These are phyloP conservation scores for Nannochloropsis oceanica DNA, from an alignment of 108 stramenopile genomes.

Conservation along the genomic window DNA sequence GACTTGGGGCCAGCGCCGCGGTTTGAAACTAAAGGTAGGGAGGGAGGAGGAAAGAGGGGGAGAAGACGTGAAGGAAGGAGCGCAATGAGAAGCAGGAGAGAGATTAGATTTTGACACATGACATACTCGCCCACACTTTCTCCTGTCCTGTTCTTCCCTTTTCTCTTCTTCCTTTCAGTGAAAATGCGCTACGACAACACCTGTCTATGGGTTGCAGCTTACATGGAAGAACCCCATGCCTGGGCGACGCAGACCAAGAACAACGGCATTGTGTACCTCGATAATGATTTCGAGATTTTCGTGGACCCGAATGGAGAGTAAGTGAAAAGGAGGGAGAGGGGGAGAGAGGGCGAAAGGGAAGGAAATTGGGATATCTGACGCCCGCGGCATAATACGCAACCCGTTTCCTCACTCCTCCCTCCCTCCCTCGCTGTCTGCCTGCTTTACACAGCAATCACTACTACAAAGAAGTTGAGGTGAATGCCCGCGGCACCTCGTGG, in stretches of 20 bases:
- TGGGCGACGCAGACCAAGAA: background rate
- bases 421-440: background rate
- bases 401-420: too few species aligned
- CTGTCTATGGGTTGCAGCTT: background rate
- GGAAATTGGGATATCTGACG: too few species aligned
- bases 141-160: background rate
- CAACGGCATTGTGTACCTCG: background rate
- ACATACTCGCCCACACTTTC: background rate
- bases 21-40: background rate
- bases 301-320: constrained; percentile 47
- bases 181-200: background rate
- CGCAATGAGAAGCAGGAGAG: background rate
- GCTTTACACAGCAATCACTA: constrained; percentile 34
- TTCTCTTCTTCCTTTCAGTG: background rate
- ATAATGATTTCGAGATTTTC: constrained; percentile 65
- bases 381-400: too few species aligned
- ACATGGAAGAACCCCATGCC: background rate
- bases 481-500: constrained; percentile 66
- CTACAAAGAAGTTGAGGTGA: constrained; percentile 76
- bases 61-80: background rate
- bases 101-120: background rate
- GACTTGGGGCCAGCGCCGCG: background rate
- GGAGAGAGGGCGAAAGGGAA: background rate
- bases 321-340: background rate
- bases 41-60: background rate